A percentile compares a stretch with the other conserved stretches of the same genome.
phyloP scores from a whole-genome alignment of 2,329 filamentous ascomycete genomes.

The Exserohilum turcica region DNA sequence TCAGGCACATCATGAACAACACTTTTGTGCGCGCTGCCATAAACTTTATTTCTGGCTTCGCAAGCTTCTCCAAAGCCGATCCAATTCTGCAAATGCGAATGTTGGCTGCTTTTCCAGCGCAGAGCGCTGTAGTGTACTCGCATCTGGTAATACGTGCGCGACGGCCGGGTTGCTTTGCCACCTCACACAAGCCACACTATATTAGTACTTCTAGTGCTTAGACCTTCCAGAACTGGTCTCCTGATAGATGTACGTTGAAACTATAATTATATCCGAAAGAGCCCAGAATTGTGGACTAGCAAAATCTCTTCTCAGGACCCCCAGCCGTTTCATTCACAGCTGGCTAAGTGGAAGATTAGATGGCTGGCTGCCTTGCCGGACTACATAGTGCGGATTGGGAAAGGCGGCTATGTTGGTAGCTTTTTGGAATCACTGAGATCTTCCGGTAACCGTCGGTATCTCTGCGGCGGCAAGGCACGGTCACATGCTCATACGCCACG shows the following conservation, averaged over 20 bases:
- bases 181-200: conserved; percentile 9
- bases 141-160: conserved; percentile 15
- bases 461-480: conserved; percentile 17
- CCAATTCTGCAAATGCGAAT: too few relatives aligned
- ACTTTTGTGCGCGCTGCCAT: conserved; percentile 17
- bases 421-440: conserved; percentile 14
- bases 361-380: conserved; percentile 14
- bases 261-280: conserved; percentile 19
- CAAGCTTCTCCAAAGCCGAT: conserved; percentile 14
- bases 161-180: conserved; percentile 6
- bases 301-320: conserved; percentile 7
- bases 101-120: too few relatives aligned
- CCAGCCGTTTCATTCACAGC: conserved; percentile 11
- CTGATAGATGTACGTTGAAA: background rate
- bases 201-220: conserved; percentile 7
- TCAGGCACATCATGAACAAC: conserved; percentile 15
- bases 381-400: conserved; percentile 17
- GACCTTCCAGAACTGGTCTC: conserved; percentile 11
- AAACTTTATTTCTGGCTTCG: conserved; percentile 12
- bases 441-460: conserved; percentile 22
- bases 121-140: conserved; percentile 14
- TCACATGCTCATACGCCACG: conserved; percentile 18
- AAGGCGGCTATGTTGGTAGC: conserved; percentile 9
- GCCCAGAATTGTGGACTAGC: conserved; percentile 11
- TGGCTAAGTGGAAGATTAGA: conserved; percentile 8